phyloP scores from a whole-genome alignment of 1,284 basidiomycete species.

The Sporisorium sorghi region DNA sequence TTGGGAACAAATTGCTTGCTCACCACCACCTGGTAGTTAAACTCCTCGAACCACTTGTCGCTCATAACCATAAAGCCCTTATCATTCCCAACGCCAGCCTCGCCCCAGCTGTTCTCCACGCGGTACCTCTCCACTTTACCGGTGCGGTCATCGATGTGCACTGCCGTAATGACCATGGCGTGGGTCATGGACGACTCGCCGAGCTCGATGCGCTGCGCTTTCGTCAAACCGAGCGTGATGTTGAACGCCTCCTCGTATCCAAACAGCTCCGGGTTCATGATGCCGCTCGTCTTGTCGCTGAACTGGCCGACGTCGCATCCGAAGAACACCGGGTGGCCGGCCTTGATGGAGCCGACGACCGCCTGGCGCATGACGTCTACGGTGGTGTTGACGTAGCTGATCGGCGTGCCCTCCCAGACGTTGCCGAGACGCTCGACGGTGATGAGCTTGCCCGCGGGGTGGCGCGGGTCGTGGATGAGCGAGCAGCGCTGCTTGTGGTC shows the following conservation, averaged over 20 bases:
- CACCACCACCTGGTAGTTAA: conserved; percentile 61
- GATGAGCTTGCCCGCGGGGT: conserved; percentile 84
- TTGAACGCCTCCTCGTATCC: conserved; percentile 76
- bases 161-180: conserved; percentile 73
- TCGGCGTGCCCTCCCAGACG: conserved; percentile 84
- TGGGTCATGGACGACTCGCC: conserved; percentile 90
- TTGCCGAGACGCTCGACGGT: conserved; percentile 93
- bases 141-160: conserved; percentile 65
- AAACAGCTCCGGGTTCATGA: conserved; percentile 87
- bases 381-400: conserved; percentile 88
- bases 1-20: conserved; percentile 50
- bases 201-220: conserved; percentile 84
- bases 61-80: conserved; percentile 89
- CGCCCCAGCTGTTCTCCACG: conserved; percentile 94
- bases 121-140: conserved; percentile 87
- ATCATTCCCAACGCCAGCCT: conserved; percentile 76
- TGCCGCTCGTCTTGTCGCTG: conserved; percentile 74
- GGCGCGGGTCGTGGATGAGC: conserved; percentile 93
- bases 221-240: conserved; percentile 76
- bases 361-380: conserved; percentile 82
- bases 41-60: conserved; percentile 85
- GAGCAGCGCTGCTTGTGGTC: conserved; percentile 82
- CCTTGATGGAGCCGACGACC: conserved; percentile 78
- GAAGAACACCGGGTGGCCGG: conserved; percentile 91
- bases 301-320: conserved; percentile 87